phyloP scores from a whole-genome alignment of 2,329 filamentous ascomycete species.

The Hirsutella thompsonii region DNA sequence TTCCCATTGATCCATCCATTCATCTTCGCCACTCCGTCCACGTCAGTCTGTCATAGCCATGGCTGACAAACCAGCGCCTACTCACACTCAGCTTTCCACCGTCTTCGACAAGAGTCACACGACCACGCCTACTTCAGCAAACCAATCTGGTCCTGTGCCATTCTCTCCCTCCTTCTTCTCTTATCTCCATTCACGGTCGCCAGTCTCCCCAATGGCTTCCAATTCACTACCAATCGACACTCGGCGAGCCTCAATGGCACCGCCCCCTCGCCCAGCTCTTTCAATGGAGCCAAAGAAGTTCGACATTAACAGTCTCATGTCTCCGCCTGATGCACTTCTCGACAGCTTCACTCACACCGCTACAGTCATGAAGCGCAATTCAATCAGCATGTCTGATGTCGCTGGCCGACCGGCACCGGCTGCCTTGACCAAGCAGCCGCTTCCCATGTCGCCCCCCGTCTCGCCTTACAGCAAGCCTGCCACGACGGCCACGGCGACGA shows the following conservation, averaged over 20 bases:
- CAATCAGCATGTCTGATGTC: conserved; percentile 5
- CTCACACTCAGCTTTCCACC: conserved; percentile 15
- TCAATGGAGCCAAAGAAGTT: conserved; percentile 24
- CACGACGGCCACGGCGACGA: conserved; percentile 17
- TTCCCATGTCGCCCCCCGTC: conserved; percentile 44
- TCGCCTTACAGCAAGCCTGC: conserved; percentile 32
- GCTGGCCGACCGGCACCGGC: conserved; percentile 8
- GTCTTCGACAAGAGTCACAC: conserved; percentile 15
- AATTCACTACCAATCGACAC: conserved; percentile 10
- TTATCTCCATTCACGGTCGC: conserved; percentile 5
- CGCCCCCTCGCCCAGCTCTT: conserved; percentile 12
- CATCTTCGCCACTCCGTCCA: conserved; percentile 1
- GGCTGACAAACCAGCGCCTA: conserved; percentile 23
- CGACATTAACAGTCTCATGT: conserved; percentile 45
- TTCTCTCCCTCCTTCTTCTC: conserved; percentile 5
- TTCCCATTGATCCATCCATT: neutral
- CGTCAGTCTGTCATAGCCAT: conserved; percentile 1
- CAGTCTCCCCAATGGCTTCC: conserved; percentile 13
- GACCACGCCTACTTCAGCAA: conserved; percentile 1
- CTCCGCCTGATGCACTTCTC: conserved; percentile 42
- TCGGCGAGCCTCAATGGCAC: conserved; percentile 14
- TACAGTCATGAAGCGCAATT: conserved; percentile 1
- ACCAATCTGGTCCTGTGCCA: conserved; percentile 6
- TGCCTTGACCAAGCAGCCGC: conserved; percentile 17
- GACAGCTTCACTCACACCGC: conserved; percentile 34